Evolutionary conservation across 352 stramenopile species (phyloP).

Genomic region (Phytophthora pini): DNA sequence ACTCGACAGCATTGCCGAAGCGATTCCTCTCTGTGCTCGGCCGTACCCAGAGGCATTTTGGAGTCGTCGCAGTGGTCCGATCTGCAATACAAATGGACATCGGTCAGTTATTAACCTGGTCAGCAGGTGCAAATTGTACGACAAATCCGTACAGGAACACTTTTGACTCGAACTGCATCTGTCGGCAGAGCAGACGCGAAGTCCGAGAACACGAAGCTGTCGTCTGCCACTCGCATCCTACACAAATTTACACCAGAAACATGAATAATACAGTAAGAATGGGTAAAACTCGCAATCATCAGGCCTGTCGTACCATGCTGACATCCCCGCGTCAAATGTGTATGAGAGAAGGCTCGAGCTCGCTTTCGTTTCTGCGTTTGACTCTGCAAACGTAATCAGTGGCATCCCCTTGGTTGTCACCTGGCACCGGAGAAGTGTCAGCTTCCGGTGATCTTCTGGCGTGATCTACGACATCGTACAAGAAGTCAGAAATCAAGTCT

Average conservation of each 20-base stretch:
- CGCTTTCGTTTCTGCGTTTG: constrained; percentile 52
- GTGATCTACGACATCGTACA: constrained; percentile 20
- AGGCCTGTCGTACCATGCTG: constrained; percentile 60
- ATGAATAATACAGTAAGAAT: background rate
- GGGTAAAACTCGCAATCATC: background rate
- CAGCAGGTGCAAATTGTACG: background rate
- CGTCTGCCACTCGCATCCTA: constrained; percentile 88
- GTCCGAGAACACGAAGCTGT: constrained; percentile 88
- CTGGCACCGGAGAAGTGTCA: constrained; percentile 78
- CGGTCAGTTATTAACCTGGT: background rate
- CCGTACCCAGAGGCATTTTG: constrained; percentile 85
- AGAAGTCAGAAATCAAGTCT: background rate
- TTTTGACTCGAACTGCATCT: constrained; percentile 64
- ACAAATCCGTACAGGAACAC: constrained; percentile 63
- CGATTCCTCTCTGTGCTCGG: constrained; percentile 65
- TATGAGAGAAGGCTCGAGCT: constrained; percentile 77
- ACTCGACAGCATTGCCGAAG: constrained; percentile 73
- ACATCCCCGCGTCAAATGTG: constrained; percentile 78
- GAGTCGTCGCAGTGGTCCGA: constrained; percentile 76
- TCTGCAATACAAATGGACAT: constrained; percentile 36
- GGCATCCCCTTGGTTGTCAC: constrained; percentile 75
- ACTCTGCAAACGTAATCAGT: constrained; percentile 85
- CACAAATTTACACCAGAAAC: background rate
- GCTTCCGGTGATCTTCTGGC: constrained; percentile 39
- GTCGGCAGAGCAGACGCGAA: constrained; percentile 80